phyloP scores from a whole-genome alignment of 768 basidiomycete genomes.

The Termitomyces titanicus region DNA sequence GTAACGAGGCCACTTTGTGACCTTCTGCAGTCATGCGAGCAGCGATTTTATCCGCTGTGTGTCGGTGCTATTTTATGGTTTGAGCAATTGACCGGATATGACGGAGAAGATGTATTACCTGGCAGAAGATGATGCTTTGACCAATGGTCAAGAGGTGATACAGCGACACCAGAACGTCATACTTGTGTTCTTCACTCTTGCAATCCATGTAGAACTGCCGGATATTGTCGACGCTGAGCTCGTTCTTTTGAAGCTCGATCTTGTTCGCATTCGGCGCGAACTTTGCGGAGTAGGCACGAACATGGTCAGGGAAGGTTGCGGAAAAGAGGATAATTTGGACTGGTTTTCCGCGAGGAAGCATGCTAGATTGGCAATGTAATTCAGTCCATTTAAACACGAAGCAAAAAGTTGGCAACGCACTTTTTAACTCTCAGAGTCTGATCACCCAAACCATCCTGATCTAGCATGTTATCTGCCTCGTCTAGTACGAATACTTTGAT shows the following conservation, averaged over 20 bases:
- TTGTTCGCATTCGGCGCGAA: conserved; percentile 96
- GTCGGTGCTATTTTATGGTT: conserved; percentile 57
- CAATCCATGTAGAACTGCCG: conserved; percentile 99
- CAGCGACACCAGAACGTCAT: conserved; percentile 87
- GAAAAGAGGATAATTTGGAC: conserved; percentile 95
- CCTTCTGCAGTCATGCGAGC: conserved; percentile 89
- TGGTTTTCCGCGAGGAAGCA: conserved; percentile 48
- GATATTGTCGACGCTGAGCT: conserved; percentile 91
- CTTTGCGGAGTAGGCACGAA: conserved; percentile 85
- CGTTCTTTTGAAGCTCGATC: conserved; percentile 92
- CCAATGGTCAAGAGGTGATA: conserved; percentile 93
- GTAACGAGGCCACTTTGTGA: conserved; percentile 93
- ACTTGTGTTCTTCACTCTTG: conserved; percentile 87
- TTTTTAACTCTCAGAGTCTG: conserved; percentile 93
- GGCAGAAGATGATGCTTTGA: conserved; percentile 98
- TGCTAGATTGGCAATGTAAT: conserved; percentile 30
- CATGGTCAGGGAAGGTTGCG: conserved; percentile 94
- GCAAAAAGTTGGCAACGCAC: conserved; percentile 38
- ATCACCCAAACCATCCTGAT: conserved; percentile 89
- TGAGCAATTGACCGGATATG: not conserved
- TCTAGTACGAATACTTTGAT: conserved; percentile 95
- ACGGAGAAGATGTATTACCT: conserved; percentile 40
- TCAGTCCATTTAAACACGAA: not conserved
- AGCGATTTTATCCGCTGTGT: conserved; percentile 91
- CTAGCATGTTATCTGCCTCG: conserved; percentile 99